Base-by-base conservation (phyloP, 495 filamentous ascomycete species). In the Glonium stellatum region DNA sequence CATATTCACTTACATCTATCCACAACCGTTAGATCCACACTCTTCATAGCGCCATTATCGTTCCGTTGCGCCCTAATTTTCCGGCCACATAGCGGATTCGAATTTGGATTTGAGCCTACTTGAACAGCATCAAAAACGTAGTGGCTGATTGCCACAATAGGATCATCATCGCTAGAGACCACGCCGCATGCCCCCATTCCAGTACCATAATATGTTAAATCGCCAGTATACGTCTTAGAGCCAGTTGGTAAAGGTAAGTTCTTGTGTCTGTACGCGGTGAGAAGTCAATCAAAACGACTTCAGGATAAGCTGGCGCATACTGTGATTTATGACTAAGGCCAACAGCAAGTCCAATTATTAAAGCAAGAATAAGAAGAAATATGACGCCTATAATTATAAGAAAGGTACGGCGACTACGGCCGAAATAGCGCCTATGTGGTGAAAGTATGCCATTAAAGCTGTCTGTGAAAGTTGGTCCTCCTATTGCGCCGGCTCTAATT, bases 131-230 rank as follows among this genome's bases (percentile, higher is more conserved):
- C 87, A 62, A 82, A 95, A 1, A 90, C 68, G 25, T 80, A 68
- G 64, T 85, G 81, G 1, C 83, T 85, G 0, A 92, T 76, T 0
- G 87, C 83, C 19, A 82, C 83, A n/a, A 90, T 79, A 19, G 75
- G 57, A 35, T 88, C 84, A 12, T 66, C 73, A 10, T 69, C 69
- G 0, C 67, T 73, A 41, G 77, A 82, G 9, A 71, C 77, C 23
- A 79, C 74, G 1, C 89, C 89, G 66, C 89, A 95, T 1, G 87
- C 81, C 18, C 89, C 88, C 1, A 90, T 75, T 0, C 71, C 85
- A 4, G 87, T 80, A 21, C 70, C 73, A 68, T 88, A 92, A 74
- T 85, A 90, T 0, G 87, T 91, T 37, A 89, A 66, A 53, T 90
- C 83, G 50, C 87, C 88, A 19, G 73, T 79, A 67, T 84, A 83